A percentile compares a stretch with the other conserved stretches of the same genome.
Conservation (phyloP, 805 yeast species). For the Metschnikowia cubensis region DNA sequence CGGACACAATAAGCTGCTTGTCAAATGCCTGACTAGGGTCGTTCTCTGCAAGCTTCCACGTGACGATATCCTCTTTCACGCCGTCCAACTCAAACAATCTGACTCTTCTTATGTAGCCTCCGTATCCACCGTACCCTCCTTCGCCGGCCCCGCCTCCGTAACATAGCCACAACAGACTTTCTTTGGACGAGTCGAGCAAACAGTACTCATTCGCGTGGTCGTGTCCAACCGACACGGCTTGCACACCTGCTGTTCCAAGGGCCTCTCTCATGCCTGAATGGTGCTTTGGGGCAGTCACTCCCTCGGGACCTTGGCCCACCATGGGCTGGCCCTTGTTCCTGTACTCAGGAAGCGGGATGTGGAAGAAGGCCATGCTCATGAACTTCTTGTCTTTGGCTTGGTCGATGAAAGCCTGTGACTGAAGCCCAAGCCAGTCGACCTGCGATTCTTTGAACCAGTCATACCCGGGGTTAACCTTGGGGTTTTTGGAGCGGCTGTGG, state of each 20-base stretch:
- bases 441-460: constrained; percentile 80
- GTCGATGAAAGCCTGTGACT: constrained; percentile 21
- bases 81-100: constrained; percentile 68
- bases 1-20: constrained; percentile 40
- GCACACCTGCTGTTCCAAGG: constrained; percentile 63
- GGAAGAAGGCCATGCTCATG: constrained; percentile 86
- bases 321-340: constrained; percentile 42
- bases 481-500: constrained; percentile 66
- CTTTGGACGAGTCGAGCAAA: constrained; percentile 44
- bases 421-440: constrained; percentile 48
- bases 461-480: constrained; percentile 72
- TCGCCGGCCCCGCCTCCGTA: constrained; percentile 93
- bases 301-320: constrained; percentile 70
- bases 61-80: constrained; percentile 40
- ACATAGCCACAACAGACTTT: constrained; percentile 68
- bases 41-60: constrained; percentile 74
- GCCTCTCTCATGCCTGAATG: constrained; percentile 64
- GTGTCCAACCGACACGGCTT: constrained; percentile 81
- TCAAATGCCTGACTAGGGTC: constrained; percentile 48
- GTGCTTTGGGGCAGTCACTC: constrained; percentile 69
- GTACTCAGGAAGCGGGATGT: constrained; percentile 89
- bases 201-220: constrained; percentile 96
- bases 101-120: constrained; percentile 77
- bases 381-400: constrained; percentile 30
- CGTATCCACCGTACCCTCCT: constrained; percentile 95